A percentile compares a stretch with the other conserved stretches of the same genome.
phyloP scores from a whole-genome alignment of 2,329 filamentous ascomycete genomes.

The Laburnicola sp. region DNA sequence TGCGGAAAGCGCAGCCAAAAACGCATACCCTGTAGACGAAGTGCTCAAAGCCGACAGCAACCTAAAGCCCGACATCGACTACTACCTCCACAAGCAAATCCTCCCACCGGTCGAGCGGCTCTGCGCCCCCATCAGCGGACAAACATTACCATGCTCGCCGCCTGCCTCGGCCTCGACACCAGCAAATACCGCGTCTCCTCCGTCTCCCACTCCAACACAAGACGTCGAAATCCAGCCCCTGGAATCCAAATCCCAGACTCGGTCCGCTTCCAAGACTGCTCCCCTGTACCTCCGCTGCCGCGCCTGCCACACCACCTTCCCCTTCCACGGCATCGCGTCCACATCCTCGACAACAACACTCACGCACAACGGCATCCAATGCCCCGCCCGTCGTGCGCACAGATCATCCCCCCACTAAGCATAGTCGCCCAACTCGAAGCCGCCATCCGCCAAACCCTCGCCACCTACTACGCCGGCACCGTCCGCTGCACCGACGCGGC shows the following conservation, averaged over 20 bases:
- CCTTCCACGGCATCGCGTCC: slow-evolving; percentile 72
- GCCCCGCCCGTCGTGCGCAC: slow-evolving; percentile 66
- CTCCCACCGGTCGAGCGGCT: slow-evolving; percentile 97
- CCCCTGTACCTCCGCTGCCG: slow-evolving; percentile 80
- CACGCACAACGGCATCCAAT: slow-evolving; percentile 74
- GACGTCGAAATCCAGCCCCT: slow-evolving; percentile 72
- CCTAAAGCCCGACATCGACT: slow-evolving; percentile 89
- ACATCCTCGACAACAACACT: slow-evolving; percentile 49
- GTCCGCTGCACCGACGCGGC: slow-evolving; percentile 86
- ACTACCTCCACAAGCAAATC: slow-evolving; percentile 97
- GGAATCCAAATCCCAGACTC: slow-evolving; percentile 93
- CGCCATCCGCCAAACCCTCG: slow-evolving; percentile 75
- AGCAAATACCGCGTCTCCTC: slow-evolving; percentile 79
- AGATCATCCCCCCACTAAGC: slow-evolving; percentile 68
- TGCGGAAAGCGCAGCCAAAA: slow-evolving; percentile 75
- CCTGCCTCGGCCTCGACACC: slow-evolving; percentile 89
- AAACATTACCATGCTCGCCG: slow-evolving; percentile 84
- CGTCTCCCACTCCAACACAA: slow-evolving; percentile 53
- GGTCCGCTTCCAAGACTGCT: slow-evolving; percentile 77
- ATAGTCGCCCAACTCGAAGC: slow-evolving; percentile 85
- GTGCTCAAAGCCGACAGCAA: slow-evolving; percentile 75
- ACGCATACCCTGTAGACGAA: slow-evolving; percentile 84
- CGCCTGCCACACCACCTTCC: slow-evolving; percentile 70
- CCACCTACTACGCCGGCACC: slow-evolving; percentile 90
- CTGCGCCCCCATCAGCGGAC: slow-evolving; percentile 95